phyloP scores from a whole-genome alignment of 371 early-diverging fungal species.

The Chytridium lagenaria region DNA sequence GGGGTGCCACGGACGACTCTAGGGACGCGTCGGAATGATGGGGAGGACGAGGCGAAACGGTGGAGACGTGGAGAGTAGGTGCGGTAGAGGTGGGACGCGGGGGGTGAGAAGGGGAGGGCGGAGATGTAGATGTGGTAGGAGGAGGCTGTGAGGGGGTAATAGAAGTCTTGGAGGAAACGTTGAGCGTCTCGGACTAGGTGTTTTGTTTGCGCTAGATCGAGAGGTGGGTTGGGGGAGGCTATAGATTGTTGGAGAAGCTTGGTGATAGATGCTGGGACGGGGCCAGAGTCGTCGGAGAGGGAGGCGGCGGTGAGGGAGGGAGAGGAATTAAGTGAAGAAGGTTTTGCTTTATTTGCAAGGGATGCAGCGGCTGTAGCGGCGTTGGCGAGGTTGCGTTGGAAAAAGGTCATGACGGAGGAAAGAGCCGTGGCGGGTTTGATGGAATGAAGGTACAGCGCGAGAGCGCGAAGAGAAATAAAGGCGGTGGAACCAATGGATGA shows the following conservation, averaged over 20 bases:
- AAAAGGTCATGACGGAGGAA: conserved; percentile 19
- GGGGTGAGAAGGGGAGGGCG: conserved; percentile 35
- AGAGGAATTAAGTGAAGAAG: not conserved
- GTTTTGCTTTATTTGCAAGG: not conserved
- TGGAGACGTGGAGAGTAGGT: conserved; percentile 10
- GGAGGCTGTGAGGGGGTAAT: conserved; percentile 13
- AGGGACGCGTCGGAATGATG: conserved; percentile 26
- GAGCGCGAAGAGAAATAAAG: conserved; percentile 4
- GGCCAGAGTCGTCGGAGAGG: not conserved
- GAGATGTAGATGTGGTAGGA: conserved; percentile 37
- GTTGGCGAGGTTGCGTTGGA: conserved; percentile 9
- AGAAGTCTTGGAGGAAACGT: conserved; percentile 26
- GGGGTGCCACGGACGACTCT: conserved; percentile 23
- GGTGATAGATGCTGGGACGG: not conserved
- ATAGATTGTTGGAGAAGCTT: not conserved
- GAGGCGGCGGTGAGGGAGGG: not conserved
- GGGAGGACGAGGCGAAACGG: conserved; percentile 21
- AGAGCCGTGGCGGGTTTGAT: not conserved
- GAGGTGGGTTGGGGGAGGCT: not conserved
- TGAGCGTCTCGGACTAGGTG: conserved; percentile 20
- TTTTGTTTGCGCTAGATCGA: conserved; percentile 13
- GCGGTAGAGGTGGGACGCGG: conserved; percentile 5
- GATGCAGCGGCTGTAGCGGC: not conserved
- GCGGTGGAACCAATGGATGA: conserved; percentile 15
- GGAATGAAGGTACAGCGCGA: conserved; percentile 5